Evolutionary conservation across 2,329 filamentous ascomycete genomes (phyloP), one percentile per base, ranked within the genome.

Genomic region (Zymoseptoria tritici): DNA sequence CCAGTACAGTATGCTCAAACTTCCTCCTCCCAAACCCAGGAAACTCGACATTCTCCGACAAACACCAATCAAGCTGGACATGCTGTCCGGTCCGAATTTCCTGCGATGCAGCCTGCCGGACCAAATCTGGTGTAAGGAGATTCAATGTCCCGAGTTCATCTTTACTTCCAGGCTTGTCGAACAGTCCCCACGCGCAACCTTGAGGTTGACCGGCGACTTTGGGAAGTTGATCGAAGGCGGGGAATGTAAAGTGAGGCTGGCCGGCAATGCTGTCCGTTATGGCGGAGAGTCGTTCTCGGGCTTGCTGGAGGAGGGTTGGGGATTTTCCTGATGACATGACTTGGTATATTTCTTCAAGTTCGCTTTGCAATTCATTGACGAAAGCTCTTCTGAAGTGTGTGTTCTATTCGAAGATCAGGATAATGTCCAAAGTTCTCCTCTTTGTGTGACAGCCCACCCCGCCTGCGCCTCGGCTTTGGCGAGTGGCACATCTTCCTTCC

Each of bases 61-160:
- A 29, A 26, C 56, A 75, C 64, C 65, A 82, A 78, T 84, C 82
- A 26, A 84, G 75, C 2, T 81, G 82, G 49, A 83, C 75, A 0
- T 80, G 80, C 1, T 81, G 68, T 0, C 81, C 81, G 54, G 79
- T 76, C 52, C 73, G 72, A 46, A 79, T 75, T 62, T 82, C 79
- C 2, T 68, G 67, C 3, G 71, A 73, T 0, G 79, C 79, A 7
- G 36, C 36, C 2, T 69, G 74, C 20, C 72, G 73, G 3, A 79
- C 71, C 3, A 80, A 75, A 0, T 75, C 70, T 0, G 78, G 76
- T 0, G 80, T 83, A 2, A 84, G 71, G 6, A 82, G 74, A 66
- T 84, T 84, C 24, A 84, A 70, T 0, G 80, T 83, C 3, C 81
- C 81, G 6, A 80, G 67, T 20, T 78, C 63, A 52, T 84, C 81